Conservation (phyloP, 305 asterid species). For the Solanum hybrid region DNA sequence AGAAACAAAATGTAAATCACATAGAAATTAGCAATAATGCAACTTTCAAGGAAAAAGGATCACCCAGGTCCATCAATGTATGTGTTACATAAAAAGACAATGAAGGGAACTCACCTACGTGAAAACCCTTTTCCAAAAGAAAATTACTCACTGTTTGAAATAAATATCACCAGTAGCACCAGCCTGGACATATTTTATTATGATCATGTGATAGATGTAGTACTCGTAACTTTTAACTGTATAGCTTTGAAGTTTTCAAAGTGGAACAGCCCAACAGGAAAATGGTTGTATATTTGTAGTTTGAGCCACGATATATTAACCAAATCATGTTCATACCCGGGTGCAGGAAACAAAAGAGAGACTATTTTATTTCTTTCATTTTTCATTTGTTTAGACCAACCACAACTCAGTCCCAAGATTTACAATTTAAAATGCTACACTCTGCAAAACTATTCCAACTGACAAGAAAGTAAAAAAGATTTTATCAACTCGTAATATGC, state of each 20-base stretch:
- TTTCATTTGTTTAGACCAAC: neutral
- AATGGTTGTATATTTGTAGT: neutral
- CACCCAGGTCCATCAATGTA: neutral
- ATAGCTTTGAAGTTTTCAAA: neutral
- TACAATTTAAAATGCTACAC: neutral
- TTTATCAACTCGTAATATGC: neutral
- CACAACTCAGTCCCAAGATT: neutral
- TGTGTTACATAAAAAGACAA: neutral
- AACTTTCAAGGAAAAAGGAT: neutral
- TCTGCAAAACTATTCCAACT: neutral
- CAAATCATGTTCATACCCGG: neutral
- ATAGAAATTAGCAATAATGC: neutral
- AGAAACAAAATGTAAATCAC: neutral
- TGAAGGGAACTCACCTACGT: neutral
- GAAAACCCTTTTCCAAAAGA: neutral
- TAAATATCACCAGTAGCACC: neutral
- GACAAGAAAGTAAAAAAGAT: neutral
- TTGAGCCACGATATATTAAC: neutral
- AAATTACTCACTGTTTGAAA: neutral
- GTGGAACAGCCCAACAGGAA: neutral
- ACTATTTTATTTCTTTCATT: neutral
- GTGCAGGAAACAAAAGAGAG: neutral
- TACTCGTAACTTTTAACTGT: neutral
- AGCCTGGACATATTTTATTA: neutral
- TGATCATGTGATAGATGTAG: neutral